These are phyloP conservation scores for Leccinum rimulosum DNA, from an alignment of 768 basidiomycete species.

Conservation along the genomic window DNA sequence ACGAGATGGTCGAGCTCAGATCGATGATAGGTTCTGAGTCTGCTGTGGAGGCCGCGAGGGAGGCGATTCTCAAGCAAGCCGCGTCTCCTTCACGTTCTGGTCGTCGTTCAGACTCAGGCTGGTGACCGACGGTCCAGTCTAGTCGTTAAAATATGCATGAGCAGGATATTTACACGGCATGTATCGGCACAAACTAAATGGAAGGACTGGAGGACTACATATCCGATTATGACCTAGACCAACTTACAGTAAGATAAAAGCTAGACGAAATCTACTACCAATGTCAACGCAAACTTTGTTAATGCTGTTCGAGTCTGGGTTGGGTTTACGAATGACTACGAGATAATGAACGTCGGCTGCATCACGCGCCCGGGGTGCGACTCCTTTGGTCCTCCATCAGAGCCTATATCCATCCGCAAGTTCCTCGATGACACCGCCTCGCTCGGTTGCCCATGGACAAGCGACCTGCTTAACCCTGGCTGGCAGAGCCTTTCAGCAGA, in stretches of 20 bases:
- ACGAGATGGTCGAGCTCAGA: slow-evolving; percentile 5
- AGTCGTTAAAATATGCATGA: not conserved
- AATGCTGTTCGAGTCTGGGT: too few species aligned
- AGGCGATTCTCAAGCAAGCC: slow-evolving; percentile 66
- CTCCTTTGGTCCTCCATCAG: slow-evolving; percentile 65
- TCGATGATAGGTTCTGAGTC: slow-evolving; percentile 56
- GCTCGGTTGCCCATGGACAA: slow-evolving; percentile 7
- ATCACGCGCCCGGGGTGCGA: slow-evolving; percentile 36
- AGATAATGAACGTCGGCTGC: slow-evolving; percentile 18
- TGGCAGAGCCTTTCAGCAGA: slow-evolving; percentile 28
- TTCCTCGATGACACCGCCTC: slow-evolving; percentile 41
- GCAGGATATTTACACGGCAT: slow-evolving; percentile 26
- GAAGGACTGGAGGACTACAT: not conserved
- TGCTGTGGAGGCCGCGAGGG: slow-evolving; percentile 70
- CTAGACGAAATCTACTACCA: too few species aligned
- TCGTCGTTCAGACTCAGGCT: slow-evolving; percentile 18
- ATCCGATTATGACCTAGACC: too few species aligned
- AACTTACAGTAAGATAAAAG: too few species aligned
- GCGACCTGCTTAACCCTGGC: slow-evolving; percentile 10
- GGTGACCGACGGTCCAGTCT: not conserved
- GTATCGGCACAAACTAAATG: slow-evolving; percentile 24
- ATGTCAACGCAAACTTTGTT: too few species aligned
- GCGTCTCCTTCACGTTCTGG: slow-evolving; percentile 29
- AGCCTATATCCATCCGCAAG: slow-evolving; percentile 44
- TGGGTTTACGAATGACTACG: not conserved